Percentiles rank a stretch among this genome's conserved stretches.
Conservation (phyloP, 257 asterid genomes). For the Penstemon davidsonii region DNA sequence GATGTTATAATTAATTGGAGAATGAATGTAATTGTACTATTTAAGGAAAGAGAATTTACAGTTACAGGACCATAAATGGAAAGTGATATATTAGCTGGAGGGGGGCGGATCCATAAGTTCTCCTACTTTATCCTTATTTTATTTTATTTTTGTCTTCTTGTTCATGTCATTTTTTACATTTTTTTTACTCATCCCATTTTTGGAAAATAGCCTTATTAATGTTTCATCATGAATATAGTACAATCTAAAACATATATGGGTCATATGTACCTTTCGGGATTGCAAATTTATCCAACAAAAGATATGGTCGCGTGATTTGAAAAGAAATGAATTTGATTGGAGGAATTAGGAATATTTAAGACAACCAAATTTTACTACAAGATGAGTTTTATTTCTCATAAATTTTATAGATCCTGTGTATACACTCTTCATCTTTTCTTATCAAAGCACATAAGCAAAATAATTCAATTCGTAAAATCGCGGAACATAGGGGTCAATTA, state of each 20-base stretch:
- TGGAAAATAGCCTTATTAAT: slow-evolving; percentile 19
- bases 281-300: background rate
- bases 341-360: slow-evolving; percentile 8
- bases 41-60: slow-evolving; percentile 47
- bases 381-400: background rate
- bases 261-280: slow-evolving; percentile 17
- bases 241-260: slow-evolving; percentile 21
- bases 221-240: slow-evolving; percentile 17
- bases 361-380: slow-evolving; percentile 28
- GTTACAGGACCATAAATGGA: slow-evolving; percentile 47
- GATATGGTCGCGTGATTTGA: background rate
- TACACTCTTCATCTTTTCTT: background rate
- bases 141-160: slow-evolving; percentile 22
- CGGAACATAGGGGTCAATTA: too few species aligned
- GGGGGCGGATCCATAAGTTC: slow-evolving; percentile 21
- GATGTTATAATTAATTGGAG: slow-evolving; percentile 38
- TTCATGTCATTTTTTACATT: slow-evolving; percentile 20
- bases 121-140: slow-evolving; percentile 18
- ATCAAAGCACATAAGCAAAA: background rate
- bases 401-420: background rate
- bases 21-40: slow-evolving; percentile 52
- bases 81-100: slow-evolving; percentile 1
- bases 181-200: slow-evolving; percentile 29
- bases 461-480: too few species aligned
- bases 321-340: slow-evolving; percentile 26